A percentile compares a stretch with the other conserved stretches of the same genome.
These are phyloP conservation scores for Monosporascus sp. DNA, from an alignment of 2,329 filamentous ascomycete genomes.

Conservation along the genomic window DNA sequence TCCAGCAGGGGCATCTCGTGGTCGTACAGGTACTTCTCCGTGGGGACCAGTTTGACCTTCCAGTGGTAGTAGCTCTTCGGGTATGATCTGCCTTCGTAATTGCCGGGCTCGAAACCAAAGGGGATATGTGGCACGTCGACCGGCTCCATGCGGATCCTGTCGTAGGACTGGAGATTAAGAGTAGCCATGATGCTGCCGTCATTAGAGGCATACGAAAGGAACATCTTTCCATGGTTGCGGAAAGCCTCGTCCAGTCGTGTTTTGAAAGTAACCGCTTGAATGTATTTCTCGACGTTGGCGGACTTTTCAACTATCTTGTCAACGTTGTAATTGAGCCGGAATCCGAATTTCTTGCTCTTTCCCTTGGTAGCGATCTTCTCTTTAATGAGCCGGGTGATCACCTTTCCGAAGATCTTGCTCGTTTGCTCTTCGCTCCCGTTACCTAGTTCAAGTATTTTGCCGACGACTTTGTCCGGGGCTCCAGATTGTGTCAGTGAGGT, in stretches of 20 bases:
- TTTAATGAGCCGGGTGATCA: constrained; percentile 42
- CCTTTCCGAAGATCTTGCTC: constrained; percentile 41
- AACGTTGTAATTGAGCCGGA: constrained; percentile 57
- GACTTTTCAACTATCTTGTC: constrained; percentile 51
- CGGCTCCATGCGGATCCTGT: constrained; percentile 49
- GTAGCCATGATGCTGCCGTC: constrained; percentile 64
- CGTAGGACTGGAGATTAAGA: constrained; percentile 57
- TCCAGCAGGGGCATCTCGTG: constrained; percentile 41
- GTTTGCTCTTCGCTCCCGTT: constrained; percentile 32
- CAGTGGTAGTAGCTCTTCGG: constrained; percentile 63
- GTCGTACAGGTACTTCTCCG: constrained; percentile 51
- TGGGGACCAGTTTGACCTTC: constrained; percentile 54
- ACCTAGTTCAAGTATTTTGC: constrained; percentile 47
- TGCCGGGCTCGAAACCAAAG: constrained; percentile 65
- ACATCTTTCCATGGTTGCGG: constrained; percentile 18
- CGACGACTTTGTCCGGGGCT: constrained; percentile 40
- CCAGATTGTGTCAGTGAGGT: constrained; percentile 34
- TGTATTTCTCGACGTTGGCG: constrained; percentile 48
- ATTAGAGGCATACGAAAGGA: constrained; percentile 38
- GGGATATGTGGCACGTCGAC: constrained; percentile 56
- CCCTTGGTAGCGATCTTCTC: constrained; percentile 54
- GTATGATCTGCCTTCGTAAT: constrained; percentile 66
- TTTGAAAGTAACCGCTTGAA: constrained; percentile 57
- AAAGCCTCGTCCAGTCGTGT: constrained; percentile 53
- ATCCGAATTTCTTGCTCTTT: constrained; percentile 56